Conservation (phyloP, 1,284 basidiomycete species). For the Microstroma glucosiphilum region DNA sequence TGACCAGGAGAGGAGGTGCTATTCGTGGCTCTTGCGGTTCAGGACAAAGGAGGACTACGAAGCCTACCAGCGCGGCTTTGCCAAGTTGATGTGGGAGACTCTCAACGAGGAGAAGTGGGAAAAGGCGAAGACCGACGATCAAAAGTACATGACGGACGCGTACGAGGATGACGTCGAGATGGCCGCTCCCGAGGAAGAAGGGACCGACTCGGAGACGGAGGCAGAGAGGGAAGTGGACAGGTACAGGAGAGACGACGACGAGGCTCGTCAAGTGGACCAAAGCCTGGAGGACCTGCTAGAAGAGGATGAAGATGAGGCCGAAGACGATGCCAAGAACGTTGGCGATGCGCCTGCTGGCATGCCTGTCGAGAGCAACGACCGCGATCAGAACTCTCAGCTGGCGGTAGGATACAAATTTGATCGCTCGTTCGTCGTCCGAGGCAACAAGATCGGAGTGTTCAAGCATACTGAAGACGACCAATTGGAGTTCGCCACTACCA, state of each 20-base stretch:
- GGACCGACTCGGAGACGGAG: slow-evolving; percentile 35
- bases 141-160: slow-evolving; percentile 59
- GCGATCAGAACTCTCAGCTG: slow-evolving; percentile 69
- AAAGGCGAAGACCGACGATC: slow-evolving; percentile 62
- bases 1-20: slow-evolving; percentile 59
- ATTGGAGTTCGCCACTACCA: slow-evolving; percentile 81
- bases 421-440: slow-evolving; percentile 88
- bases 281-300: slow-evolving; percentile 15
- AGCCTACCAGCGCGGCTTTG: slow-evolving; percentile 65
- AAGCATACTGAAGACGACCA: slow-evolving; percentile 68
- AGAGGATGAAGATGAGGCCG: slow-evolving; percentile 59
- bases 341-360: slow-evolving; percentile 25
- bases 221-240: slow-evolving; percentile 51
- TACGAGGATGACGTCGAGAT: slow-evolving; percentile 74
- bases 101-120: slow-evolving; percentile 69
- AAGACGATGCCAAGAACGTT: slow-evolving; percentile 54
- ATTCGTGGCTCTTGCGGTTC: slow-evolving; percentile 81
- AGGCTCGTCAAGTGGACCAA: slow-evolving; percentile 38
- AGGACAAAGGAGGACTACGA: slow-evolving; percentile 59
- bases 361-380: slow-evolving; percentile 14
- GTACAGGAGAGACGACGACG: slow-evolving; percentile 59
- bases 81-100: slow-evolving; percentile 73
- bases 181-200: slow-evolving; percentile 48
- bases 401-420: slow-evolving; percentile 95
- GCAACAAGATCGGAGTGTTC: slow-evolving; percentile 96